Percentiles rank a stretch among this genome's conserved stretches.
Evolutionary conservation across 306 rosid species (phyloP).

Genomic region (Prunus mume): DNA sequence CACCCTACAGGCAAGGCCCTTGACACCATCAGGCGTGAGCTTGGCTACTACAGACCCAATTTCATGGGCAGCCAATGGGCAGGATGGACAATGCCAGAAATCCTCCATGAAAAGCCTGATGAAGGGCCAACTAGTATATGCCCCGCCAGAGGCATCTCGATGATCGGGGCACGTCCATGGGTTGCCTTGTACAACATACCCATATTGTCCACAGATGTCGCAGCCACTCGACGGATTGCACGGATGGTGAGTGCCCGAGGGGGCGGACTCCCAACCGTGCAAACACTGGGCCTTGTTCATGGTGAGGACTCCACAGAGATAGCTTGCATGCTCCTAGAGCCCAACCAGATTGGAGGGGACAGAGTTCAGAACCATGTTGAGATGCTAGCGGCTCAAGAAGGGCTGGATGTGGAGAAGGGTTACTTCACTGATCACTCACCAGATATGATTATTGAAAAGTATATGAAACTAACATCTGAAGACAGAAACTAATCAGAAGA

Average conservation of each 20-base stretch:
- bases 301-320: conserved; percentile 65
- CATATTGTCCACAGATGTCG: conserved; percentile 50
- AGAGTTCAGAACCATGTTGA: conserved; percentile 66
- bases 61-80: conserved; percentile 78
- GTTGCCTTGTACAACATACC: conserved; percentile 64
- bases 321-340: conserved; percentile 80
- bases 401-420: conserved; percentile 76
- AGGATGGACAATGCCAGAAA: conserved; percentile 69
- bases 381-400: conserved; percentile 67
- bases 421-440: conserved; percentile 78
- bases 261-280: conserved; percentile 82
- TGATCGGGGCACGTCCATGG: conserved; percentile 86
- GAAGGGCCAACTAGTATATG: conserved; percentile 58
- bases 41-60: conserved; percentile 57
- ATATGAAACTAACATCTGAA: conserved; percentile 44
- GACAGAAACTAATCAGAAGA: conserved; percentile 21
- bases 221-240: conserved; percentile 55
- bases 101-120: conserved; percentile 51
- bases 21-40: conserved; percentile 70
- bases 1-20: conserved; percentile 76
- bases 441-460: conserved; percentile 56
- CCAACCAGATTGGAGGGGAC: conserved; percentile 70
- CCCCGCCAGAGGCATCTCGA: conserved; percentile 53
- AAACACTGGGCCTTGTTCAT: conserved; percentile 54
- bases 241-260: conserved; percentile 82